Evolutionary conservation across 768 basidiomycete genomes (phyloP).

Genomic region (Tubosaeta sp.): DNA sequence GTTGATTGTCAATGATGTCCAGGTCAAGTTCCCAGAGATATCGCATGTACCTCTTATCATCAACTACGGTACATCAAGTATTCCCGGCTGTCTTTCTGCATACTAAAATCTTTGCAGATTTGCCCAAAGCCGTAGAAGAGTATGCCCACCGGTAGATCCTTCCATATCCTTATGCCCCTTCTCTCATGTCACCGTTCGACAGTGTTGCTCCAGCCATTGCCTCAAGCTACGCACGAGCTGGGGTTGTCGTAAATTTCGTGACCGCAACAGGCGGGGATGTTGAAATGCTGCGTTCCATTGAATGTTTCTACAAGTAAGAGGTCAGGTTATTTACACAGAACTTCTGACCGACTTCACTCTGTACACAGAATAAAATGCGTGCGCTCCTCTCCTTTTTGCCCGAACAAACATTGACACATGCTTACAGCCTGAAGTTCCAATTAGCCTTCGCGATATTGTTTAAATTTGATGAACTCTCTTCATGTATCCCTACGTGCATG

Average conservation of each 20-base stretch:
- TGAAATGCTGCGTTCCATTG: constrained; percentile 97
- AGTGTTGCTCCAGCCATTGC: constrained; percentile 87
- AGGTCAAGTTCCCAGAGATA: constrained; percentile 85
- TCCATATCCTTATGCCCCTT: background rate
- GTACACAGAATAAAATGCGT: constrained; percentile 80
- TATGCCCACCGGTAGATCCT: constrained; percentile 81
- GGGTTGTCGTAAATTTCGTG: constrained; percentile 94
- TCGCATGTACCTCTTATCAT: constrained; percentile 89
- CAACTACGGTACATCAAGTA: constrained; percentile 70
- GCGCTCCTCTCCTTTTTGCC: constrained; percentile 28
- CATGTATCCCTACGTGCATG: constrained; percentile 80
- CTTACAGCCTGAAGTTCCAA: constrained; percentile 81
- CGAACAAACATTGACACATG: constrained; percentile 18
- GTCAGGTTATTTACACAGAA: background rate
- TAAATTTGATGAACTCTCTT: constrained; percentile 52
- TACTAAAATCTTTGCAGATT: constrained; percentile 45
- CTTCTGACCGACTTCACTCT: constrained; percentile 13
- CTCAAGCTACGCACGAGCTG: constrained; percentile 78
- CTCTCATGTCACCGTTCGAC: constrained; percentile 9
- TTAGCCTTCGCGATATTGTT: constrained; percentile 86
- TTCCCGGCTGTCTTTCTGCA: background rate
- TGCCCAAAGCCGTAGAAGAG: constrained; percentile 94
- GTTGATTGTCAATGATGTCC: constrained; percentile 90
- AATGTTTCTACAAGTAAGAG: constrained; percentile 93
- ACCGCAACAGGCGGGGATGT: constrained; percentile 97